Conservation (phyloP, 2,329 filamentous ascomycete species). For the Aspergillus phoenicis region DNA sequence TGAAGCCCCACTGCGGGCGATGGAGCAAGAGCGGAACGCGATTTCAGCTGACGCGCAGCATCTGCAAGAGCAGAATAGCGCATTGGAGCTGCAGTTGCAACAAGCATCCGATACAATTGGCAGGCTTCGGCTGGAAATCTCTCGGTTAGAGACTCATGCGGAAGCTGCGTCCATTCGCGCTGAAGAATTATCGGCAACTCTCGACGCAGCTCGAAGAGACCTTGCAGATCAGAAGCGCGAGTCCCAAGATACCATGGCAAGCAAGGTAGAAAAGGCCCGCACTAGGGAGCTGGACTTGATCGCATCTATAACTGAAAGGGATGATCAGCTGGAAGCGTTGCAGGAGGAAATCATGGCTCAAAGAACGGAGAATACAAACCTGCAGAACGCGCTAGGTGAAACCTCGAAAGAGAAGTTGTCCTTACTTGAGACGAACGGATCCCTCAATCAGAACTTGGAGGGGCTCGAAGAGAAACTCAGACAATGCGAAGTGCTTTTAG, state of each 20-base stretch:
- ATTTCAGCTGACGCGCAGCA: constrained; percentile 40
- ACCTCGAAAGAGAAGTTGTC: constrained; percentile 29
- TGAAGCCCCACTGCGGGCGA: constrained; percentile 56
- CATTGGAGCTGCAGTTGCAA: constrained; percentile 41
- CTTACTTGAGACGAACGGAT: constrained; percentile 22
- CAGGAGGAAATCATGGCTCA: constrained; percentile 37
- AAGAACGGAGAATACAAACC: constrained; percentile 24
- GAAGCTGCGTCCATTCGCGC: constrained; percentile 42
- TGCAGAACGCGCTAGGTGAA: constrained; percentile 25
- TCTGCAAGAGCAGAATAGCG: constrained; percentile 37
- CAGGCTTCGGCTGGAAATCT: constrained; percentile 45
- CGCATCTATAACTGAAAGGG: constrained; percentile 46
- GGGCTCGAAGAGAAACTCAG: constrained; percentile 27
- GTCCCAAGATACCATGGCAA: constrained; percentile 33
- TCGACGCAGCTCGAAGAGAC: constrained; percentile 38
- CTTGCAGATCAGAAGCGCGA: constrained; percentile 40
- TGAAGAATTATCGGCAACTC: constrained; percentile 37
- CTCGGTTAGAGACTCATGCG: constrained; percentile 40
- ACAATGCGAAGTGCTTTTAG: constrained; percentile 19
- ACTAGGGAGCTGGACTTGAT: constrained; percentile 48
- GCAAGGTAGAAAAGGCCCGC: constrained; percentile 33
- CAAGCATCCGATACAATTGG: constrained; percentile 41
- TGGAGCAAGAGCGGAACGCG: constrained; percentile 34
- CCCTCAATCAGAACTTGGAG: constrained; percentile 31
- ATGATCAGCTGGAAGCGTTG: constrained; percentile 49